Evolutionary conservation across 2,329 filamentous ascomycete genomes (phyloP), one percentile per base, ranked within the genome.

Genomic region (Thielaviopsis euricoi): DNA sequence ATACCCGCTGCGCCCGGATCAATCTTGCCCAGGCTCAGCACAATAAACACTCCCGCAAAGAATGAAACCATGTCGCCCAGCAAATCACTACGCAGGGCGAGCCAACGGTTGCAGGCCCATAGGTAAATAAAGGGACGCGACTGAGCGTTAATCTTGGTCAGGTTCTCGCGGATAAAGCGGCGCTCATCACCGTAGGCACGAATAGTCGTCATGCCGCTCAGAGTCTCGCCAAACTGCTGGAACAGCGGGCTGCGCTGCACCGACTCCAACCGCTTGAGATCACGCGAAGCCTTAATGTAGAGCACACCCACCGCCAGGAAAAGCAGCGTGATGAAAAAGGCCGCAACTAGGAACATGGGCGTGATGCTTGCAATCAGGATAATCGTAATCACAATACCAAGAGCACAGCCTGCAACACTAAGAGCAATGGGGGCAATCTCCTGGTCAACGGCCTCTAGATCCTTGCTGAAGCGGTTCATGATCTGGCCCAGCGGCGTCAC

Each of bases 381-480:
- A 43, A 97, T 82, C 9, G 95, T 96, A 58, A 95, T 90, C 43
- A 93, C 67, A 51, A 97, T 78, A 33, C 76, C 79, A 60, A 85
- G 71, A 1, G 74, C 77, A 64, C 79, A 85, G n/a, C 75, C 77
- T 70, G 85, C 80, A 56, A 85, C 79, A 57, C 81, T 80, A 64
- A 97, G 90, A 22, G 93, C 91, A 48, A 94, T 83, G 2, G 90
- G 89, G 0, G 93, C 90, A 59, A 98, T 87, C 69, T 98, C 93
- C 68, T 98, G 93, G 64, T 98, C 93, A 21, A 98, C 79, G 12
- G 89, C 83, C 69, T 98, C 90, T 15, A 98, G 80, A 68, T 98
- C 93, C 71, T 97, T 97, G 68, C 91, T 97, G 73, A 98, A 98
- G 21, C 93, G 83, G 71, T 98, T 98, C 85, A 97, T 97, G 65